Base-by-base conservation (phyloP, 2,329 filamentous ascomycete species). In the Diplodia scrobiculata region DNA sequence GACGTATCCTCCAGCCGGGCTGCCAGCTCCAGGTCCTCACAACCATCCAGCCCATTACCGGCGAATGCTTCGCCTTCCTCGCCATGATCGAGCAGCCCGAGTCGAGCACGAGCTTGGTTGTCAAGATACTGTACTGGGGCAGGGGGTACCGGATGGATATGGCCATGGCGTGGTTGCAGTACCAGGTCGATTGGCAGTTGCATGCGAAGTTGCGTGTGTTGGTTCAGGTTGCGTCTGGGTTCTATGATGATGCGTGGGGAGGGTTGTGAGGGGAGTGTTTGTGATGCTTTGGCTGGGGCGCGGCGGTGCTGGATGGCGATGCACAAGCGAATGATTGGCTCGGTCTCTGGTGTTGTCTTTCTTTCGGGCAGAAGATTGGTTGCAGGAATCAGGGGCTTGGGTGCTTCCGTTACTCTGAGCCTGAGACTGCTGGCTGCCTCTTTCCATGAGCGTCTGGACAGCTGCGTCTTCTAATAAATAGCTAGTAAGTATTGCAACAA, bases 41-140 rank as follows among this genome's bases (percentile, higher is more conserved):
- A 10, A 53, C 13, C 5, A 32, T 53, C 1, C 21, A 53, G 5
- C 50, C 21, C 5, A 14, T 2, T 13, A 53, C 50, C 4, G 50
- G 27, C 27, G 50, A 53, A 14, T 53, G 50, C 50, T 34, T 53
- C 9, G 50, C 50, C 50, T 53, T 29, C 17, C 50, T 53, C 50
- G 25, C 27, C 13, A 3, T 3, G 2, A 25, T 29, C 2, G 9
- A 27, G 5, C 27, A 32, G 0, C 5, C 17, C 5, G 19, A 3
- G 11, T 3, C 17, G 7, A 2, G 21, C 21, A 21, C 21, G 21
- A 21, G 19, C 17, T 7, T 5, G 41, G 5, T 45, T 1, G 41
- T n/a, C 17, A 10, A 2, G 7, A 7, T 45, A 10, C n/a, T 45
- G 0, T 45, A 19, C n/a, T 45, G 41, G 41, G 41, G 41, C 1